phyloP scores from a whole-genome alignment of 768 basidiomycete species.

The Dacryopinax spathularia region DNA sequence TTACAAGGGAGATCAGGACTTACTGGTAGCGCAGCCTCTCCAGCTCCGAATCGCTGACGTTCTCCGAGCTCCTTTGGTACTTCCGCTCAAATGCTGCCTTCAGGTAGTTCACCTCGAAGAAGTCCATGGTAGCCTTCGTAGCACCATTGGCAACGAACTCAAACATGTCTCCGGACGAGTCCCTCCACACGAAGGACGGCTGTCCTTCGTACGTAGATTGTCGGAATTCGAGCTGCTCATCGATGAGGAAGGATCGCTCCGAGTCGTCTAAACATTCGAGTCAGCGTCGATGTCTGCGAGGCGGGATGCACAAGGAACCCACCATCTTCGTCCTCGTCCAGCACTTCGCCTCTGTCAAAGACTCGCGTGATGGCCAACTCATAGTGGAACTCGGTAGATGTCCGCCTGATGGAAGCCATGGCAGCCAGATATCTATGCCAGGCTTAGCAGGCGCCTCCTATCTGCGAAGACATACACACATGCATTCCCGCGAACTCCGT shows the following conservation, averaged over 20 bases:
- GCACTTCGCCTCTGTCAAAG: conserved; percentile 93
- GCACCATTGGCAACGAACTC: conserved; percentile 75
- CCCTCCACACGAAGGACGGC: conserved; percentile 79
- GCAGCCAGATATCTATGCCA: conserved; percentile 75
- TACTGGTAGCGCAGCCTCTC: conserved; percentile 73
- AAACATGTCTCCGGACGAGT: conserved; percentile 85
- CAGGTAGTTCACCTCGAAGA: conserved; percentile 90
- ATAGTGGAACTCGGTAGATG: conserved; percentile 51
- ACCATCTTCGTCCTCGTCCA: conserved; percentile 59
- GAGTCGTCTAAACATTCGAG: conserved; percentile 60
- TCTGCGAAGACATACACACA: conserved; percentile 39
- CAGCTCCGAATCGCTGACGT: conserved; percentile 49
- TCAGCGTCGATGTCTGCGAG: conserved; percentile 7
- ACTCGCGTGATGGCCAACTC: conserved; percentile 93
- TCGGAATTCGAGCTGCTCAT: conserved; percentile 78
- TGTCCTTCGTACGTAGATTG: conserved; percentile 59
- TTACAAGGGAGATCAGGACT: conserved; percentile 22
- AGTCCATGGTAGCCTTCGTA: conserved; percentile 58
- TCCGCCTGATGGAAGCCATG: conserved; percentile 80
- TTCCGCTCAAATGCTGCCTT: conserved; percentile 95
- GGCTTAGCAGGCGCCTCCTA: background rate
- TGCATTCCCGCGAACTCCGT: conserved; percentile 90
- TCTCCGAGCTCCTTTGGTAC: conserved; percentile 57
- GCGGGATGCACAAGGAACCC: conserved; percentile 27
- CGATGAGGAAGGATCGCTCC: conserved; percentile 82